Evolutionary conservation across 139 green algal species (phyloP), one percentile per base, ranked within the genome.

Genomic region (Picochlorum costavermella): DNA sequence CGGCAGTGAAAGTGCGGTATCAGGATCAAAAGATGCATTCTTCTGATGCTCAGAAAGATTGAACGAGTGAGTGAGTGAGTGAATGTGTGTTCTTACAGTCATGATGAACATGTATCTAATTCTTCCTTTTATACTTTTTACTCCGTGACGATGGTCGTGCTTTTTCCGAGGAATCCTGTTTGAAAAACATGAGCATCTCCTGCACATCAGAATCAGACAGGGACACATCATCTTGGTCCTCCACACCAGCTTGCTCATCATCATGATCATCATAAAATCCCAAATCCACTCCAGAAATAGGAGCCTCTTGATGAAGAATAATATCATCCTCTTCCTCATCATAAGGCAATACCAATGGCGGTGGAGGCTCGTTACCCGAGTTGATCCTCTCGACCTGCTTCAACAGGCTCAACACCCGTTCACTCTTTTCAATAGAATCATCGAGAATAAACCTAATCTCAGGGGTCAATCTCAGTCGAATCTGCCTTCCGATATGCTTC

Each of bases 391-490:
- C 44, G 11, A 69, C 60, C 50, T 70, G 55, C 25, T 78, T 60
- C 60, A 78, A 56, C 63, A 76, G 33, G 56, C 64, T 71, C 30
- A 64, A 25, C 63, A 92, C 75, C 63, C 83, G 57, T 61, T 88
- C 84, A 17, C 64, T 73, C 36, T 85, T 68, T 55, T 91, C 82
- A 23, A 90, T 67, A 0, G 80, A 78, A 50, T 96, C 84, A 56
- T 97, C 90, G 33, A 83, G 69, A 28, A 95, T 69, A 65, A 97
- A 95, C 2, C 91, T 61, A 45, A 95, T 81, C 64, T 97, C 91
- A 4, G 91, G 91, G 1, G 78, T 89, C 11, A 95, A 69, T 5
- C 91, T 77, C 63, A 97, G 74, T 31, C 74, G 64, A 20, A 84
- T 68, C 28, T 50, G 37, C 8, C 75, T 70, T 0, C 84, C 89